A percentile compares a stretch with the other conserved stretches of the same genome.
These are phyloP conservation scores for Triticum aestivum DNA, from an alignment of 176 grass and related monocot species.

Conservation along the genomic window IWGSC_CS_RefSeq_v2.1 NC_057810.1:628976627-628977126, in stretches of 20 bases:
- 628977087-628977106: background rate
- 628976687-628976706: background rate
- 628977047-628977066: background rate
- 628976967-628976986: background rate
- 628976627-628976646: too few species aligned
- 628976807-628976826: conserved; percentile 12
- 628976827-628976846: background rate
- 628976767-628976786: conserved; percentile 6
- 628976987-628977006: background rate
- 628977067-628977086: background rate
- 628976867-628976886: background rate
- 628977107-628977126: background rate
- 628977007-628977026: background rate
- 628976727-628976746: background rate
- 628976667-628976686: too few species aligned
- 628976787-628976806: conserved; percentile 17
- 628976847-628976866: background rate
- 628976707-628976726: background rate
- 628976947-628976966: background rate
- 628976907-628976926: background rate
- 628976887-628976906: conserved; percentile 17
- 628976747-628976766: conserved; percentile 25
- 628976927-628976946: background rate
- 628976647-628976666: too few species aligned
- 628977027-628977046: background rate